phyloP scores from a whole-genome alignment of 768 basidiomycete genomes.

The Macrolepiota dolichaula region DNA sequence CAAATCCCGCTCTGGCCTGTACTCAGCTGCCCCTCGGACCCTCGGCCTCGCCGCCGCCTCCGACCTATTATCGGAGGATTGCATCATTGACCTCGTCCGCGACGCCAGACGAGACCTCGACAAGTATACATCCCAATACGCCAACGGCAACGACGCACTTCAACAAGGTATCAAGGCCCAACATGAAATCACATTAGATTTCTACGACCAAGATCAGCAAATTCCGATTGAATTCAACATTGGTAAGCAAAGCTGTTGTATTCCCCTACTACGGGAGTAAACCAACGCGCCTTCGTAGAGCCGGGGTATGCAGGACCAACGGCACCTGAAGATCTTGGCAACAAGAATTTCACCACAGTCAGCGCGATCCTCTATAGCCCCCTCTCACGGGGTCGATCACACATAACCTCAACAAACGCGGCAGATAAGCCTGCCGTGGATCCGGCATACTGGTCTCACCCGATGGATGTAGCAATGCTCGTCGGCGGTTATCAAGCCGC shows the following conservation, averaged over 20 bases:
- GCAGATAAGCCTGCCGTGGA: slow-evolving; percentile 44
- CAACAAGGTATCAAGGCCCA: slow-evolving; percentile 28
- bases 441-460: slow-evolving; percentile 40
- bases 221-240: slow-evolving; percentile 27
- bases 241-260: slow-evolving; percentile 15
- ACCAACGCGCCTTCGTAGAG: slow-evolving; percentile 15
- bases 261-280: background rate
- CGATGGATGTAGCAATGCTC: slow-evolving; percentile 27
- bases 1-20: slow-evolving; percentile 27
- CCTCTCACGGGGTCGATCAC: slow-evolving; percentile 42
- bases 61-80: slow-evolving; percentile 19
- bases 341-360: slow-evolving; percentile 27
- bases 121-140: slow-evolving; percentile 23
- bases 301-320: slow-evolving; percentile 31
- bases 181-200: slow-evolving; percentile 20
- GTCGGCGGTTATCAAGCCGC: slow-evolving; percentile 29
- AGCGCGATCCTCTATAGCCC: slow-evolving; percentile 32
- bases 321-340: slow-evolving; percentile 17
- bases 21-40: slow-evolving; percentile 27
- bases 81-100: slow-evolving; percentile 16
- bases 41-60: slow-evolving; percentile 25
- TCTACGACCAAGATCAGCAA: slow-evolving; percentile 22
- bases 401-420: slow-evolving; percentile 39
- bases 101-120: slow-evolving; percentile 20
- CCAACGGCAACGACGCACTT: slow-evolving; percentile 28